These are phyloP conservation scores for Fusarium ramigenum DNA, from an alignment of 2,329 filamentous ascomycete genomes.

Conservation along the genomic window DNA sequence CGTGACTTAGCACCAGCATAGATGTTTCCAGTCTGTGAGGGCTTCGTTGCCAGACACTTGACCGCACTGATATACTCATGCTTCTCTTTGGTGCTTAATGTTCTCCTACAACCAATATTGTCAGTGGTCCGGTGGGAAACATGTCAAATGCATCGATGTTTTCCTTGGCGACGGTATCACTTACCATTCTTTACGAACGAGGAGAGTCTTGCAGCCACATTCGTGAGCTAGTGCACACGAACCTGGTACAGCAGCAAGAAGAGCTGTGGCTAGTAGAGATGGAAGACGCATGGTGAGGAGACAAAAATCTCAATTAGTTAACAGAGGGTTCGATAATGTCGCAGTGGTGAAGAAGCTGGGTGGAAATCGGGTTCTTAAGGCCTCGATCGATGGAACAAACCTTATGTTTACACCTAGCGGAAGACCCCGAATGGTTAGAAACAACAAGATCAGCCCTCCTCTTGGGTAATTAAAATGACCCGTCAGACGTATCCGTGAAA, in stretches of 20 bases:
- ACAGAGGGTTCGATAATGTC: accelerated
- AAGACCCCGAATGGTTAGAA: neutral
- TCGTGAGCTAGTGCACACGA: accelerated
- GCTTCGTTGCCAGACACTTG: neutral
- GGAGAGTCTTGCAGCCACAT: neutral
- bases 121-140: accelerated
- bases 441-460: neutral
- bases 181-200: neutral
- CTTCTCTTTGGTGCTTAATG: accelerated
- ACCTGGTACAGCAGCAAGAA: accelerated
- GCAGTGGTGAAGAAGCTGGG: neutral
- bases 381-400: neutral
- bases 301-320: neutral
- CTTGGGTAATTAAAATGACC: no score
- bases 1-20: neutral
- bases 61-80: neutral
- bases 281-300: accelerated
- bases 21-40: neutral
- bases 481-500: accelerated
- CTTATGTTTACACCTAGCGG: neutral
- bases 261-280: accelerated
- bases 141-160: accelerated
- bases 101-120: neutral
- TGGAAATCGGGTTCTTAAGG: neutral
- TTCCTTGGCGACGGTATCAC: accelerated